A percentile compares a stretch with the other conserved stretches of the same genome.
phyloP scores from a whole-genome alignment of 192 early-diverging fungal species.

The Backusella tuberculispora region DNA sequence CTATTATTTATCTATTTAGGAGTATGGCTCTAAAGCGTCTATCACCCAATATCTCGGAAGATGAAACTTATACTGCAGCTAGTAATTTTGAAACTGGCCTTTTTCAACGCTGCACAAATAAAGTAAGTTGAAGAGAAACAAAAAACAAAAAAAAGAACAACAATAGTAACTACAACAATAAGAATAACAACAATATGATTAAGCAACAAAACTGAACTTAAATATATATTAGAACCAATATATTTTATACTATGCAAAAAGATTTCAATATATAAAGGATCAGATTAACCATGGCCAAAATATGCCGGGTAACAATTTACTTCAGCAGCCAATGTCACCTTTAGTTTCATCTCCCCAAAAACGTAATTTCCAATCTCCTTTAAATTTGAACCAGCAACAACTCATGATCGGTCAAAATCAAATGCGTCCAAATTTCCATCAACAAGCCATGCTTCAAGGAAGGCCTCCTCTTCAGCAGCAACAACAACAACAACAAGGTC shows the following conservation, averaged over 20 bases:
- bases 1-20: constrained; percentile 19
- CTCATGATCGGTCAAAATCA: constrained; percentile 35
- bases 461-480: constrained; percentile 29
- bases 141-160: not conserved
- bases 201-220: not conserved
- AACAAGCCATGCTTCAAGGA: constrained; percentile 33
- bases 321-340: constrained; percentile 23
- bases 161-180: too few species aligned
- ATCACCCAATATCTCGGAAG: constrained; percentile 33
- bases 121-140: constrained; percentile 27
- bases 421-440: constrained; percentile 15
- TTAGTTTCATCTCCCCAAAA: constrained; percentile 19
- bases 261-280: constrained; percentile 35
- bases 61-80: constrained; percentile 34
- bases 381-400: constrained; percentile 25
- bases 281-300: constrained; percentile 26
- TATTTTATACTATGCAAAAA: constrained; percentile 32
- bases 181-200: not conserved
- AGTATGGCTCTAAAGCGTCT: constrained; percentile 30
- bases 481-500: not conserved
- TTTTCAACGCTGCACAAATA: constrained; percentile 32
- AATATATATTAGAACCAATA: constrained; percentile 35
- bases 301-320: not conserved
- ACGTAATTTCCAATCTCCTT: constrained; percentile 22
- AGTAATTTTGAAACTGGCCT: constrained; percentile 39